These are phyloP conservation scores for Phytophthora fragariae DNA, from an alignment of 352 stramenopile species.

Conservation along the genomic window DNA sequence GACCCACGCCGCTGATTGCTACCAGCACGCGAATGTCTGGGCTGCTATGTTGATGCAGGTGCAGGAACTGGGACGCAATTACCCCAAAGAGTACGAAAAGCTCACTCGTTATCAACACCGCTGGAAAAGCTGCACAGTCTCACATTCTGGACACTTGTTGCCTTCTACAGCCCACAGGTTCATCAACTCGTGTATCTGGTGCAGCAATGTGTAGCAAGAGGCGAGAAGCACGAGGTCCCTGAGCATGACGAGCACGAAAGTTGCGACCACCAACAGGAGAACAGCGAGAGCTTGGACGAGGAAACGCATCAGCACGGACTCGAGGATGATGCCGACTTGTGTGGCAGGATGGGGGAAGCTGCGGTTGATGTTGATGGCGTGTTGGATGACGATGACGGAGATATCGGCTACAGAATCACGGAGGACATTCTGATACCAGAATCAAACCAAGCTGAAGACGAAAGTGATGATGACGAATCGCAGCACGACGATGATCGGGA, in stretches of 20 bases:
- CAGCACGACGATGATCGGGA: conserved; percentile 7
- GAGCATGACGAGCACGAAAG: conserved; percentile 37
- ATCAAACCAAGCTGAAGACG: conserved; percentile 69
- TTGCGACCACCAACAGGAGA: conserved; percentile 18
- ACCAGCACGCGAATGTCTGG: conserved; percentile 31
- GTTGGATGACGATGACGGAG: conserved; percentile 17
- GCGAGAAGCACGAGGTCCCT: conserved; percentile 36
- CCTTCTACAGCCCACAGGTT: conserved; percentile 41
- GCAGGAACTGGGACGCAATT: conserved; percentile 39
- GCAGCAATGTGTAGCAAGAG: conserved; percentile 35
- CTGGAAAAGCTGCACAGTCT: not conserved
- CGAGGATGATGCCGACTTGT: conserved; percentile 27
- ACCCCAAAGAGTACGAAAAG: conserved; percentile 42
- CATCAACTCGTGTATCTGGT: conserved; percentile 51
- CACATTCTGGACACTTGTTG: conserved; percentile 16
- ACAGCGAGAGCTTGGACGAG: conserved; percentile 10
- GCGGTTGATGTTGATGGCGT: conserved; percentile 23
- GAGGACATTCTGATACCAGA: conserved; percentile 17
- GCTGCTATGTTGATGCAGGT: conserved; percentile 38
- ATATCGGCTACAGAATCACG: conserved; percentile 33
- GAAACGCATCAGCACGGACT: conserved; percentile 29
- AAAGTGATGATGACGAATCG: conserved; percentile 6
- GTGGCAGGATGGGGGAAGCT: conserved; percentile 30
- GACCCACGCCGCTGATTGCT: conserved; percentile 17
- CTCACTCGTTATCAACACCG: not conserved